Percentiles rank a stretch among this genome's conserved stretches.
Conservation (phyloP, 2,329 filamentous ascomycete genomes). For the Colletotrichum destructivum region DNA sequence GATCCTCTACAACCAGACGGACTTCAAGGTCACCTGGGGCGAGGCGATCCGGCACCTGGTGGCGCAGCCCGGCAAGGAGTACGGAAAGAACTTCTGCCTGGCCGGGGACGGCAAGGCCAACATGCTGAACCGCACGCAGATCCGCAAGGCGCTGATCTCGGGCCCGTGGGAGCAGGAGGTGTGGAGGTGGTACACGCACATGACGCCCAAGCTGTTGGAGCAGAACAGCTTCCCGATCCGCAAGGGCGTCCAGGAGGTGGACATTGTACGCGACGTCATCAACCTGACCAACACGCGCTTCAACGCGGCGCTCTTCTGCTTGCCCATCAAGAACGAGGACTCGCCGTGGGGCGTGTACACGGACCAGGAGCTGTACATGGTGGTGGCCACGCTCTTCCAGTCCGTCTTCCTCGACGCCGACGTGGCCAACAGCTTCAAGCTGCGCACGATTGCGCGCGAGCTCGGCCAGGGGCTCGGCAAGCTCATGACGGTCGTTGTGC, state of each 20-base stretch:
- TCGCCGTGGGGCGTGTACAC: constrained; percentile 67
- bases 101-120: constrained; percentile 59
- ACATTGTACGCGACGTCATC: constrained; percentile 60
- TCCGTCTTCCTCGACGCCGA: constrained; percentile 70
- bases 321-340: constrained; percentile 68
- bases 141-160: constrained; percentile 57
- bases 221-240: constrained; percentile 47
- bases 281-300: constrained; percentile 70
- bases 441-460: constrained; percentile 65
- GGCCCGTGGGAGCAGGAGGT: constrained; percentile 43
- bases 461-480: constrained; percentile 67
- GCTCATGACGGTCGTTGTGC: constrained; percentile 67
- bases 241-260: constrained; percentile 50
- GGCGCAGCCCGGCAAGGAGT: constrained; percentile 57
- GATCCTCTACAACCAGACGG: constrained; percentile 66
- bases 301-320: constrained; percentile 66
- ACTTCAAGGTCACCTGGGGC: constrained; percentile 73
- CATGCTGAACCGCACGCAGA: constrained; percentile 56
- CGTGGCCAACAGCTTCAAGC: constrained; percentile 69
- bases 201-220: constrained; percentile 48
- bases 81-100: constrained; percentile 64
- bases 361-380: constrained; percentile 70
- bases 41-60: constrained; percentile 68
- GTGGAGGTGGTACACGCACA: constrained; percentile 44
- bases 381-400: constrained; percentile 70